Conservation (phyloP, 129 eudicot species). For the Helichrysum umbraculigerum region DNA sequence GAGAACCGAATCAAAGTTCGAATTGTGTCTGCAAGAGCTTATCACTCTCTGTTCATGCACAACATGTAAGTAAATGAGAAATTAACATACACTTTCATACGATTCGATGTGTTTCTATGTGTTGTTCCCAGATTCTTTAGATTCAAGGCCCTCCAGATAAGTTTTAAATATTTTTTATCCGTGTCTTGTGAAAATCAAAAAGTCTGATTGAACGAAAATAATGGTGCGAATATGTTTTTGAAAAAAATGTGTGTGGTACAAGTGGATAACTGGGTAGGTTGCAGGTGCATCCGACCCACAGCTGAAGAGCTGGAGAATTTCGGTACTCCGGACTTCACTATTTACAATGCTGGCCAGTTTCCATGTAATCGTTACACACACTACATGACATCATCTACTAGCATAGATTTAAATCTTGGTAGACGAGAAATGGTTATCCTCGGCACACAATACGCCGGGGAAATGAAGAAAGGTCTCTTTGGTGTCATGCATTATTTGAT, state of each 20-base stretch:
- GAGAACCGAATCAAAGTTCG: constrained; percentile 92
- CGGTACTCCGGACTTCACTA: constrained; percentile 99
- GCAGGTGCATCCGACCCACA: constrained; percentile 99
- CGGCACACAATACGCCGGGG: constrained; percentile 99
- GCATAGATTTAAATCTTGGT: constrained; percentile 92
- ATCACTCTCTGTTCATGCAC: constrained; percentile 96
- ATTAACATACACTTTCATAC: background rate
- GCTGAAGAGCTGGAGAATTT: constrained; percentile 98
- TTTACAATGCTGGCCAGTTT: constrained; percentile 98
- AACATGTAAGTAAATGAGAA: constrained; percentile 74
- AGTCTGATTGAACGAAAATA: background rate
- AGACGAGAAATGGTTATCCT: constrained; percentile 98
- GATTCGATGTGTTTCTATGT: constrained; percentile 24
- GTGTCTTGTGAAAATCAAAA: constrained; percentile 7
- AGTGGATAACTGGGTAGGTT: constrained; percentile 80
- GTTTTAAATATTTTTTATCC: constrained; percentile 23
- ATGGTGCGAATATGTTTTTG: constrained; percentile 36
- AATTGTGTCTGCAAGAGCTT: constrained; percentile 97
- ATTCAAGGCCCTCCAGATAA: constrained; percentile 51
- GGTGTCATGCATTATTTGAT: constrained; percentile 98
- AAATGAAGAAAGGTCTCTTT: constrained; percentile 99
- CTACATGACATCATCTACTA: constrained; percentile 99
- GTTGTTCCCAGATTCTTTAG: constrained; percentile 33
- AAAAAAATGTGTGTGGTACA: constrained; percentile 25
- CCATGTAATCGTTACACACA: constrained; percentile 99